Percentiles rank a stretch among this genome's conserved stretches.
Conservation (phyloP, 83 land plant genomes). For the Thuja plicata region DNA sequence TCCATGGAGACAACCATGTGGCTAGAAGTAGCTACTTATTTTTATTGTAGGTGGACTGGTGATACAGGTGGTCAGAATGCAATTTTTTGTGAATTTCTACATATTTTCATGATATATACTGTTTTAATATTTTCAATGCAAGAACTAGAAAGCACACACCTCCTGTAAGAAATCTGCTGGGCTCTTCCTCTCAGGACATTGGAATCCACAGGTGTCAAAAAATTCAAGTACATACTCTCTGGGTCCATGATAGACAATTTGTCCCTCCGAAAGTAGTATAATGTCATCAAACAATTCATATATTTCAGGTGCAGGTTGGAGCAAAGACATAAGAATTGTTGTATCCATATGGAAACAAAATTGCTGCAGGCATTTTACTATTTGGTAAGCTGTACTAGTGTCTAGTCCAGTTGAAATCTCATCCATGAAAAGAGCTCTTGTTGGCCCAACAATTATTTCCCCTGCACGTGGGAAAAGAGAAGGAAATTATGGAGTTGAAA, state of each 20-base stretch:
- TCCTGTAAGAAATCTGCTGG: conserved; percentile 78
- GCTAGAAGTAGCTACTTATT: neutral
- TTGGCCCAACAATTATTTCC: conserved; percentile 78
- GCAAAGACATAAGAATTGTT: conserved; percentile 69
- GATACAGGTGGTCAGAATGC: neutral
- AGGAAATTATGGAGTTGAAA: neutral
- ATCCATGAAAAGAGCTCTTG: conserved; percentile 68
- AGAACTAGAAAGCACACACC: conserved; percentile 24
- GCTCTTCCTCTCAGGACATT: conserved; percentile 74
- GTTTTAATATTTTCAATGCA: neutral
- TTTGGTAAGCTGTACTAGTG: conserved; percentile 70
- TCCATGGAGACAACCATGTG: neutral
- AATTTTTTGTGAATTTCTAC: neutral
- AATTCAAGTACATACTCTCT: conserved; percentile 57
- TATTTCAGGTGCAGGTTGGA: conserved; percentile 79
- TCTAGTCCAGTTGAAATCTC: conserved; percentile 79
- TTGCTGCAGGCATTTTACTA: conserved; percentile 69
- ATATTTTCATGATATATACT: neutral
- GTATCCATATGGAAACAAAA: conserved; percentile 50
- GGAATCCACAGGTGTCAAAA: conserved; percentile 66
- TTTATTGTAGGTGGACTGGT: neutral
- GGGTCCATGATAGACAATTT: conserved; percentile 77
- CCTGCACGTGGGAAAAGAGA: conserved; percentile 21
- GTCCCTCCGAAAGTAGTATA: conserved; percentile 66
- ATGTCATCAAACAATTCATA: conserved; percentile 79